phyloP scores from a whole-genome alignment of 2,329 filamentous ascomycete genomes.

The Fusarium sp. region DNA sequence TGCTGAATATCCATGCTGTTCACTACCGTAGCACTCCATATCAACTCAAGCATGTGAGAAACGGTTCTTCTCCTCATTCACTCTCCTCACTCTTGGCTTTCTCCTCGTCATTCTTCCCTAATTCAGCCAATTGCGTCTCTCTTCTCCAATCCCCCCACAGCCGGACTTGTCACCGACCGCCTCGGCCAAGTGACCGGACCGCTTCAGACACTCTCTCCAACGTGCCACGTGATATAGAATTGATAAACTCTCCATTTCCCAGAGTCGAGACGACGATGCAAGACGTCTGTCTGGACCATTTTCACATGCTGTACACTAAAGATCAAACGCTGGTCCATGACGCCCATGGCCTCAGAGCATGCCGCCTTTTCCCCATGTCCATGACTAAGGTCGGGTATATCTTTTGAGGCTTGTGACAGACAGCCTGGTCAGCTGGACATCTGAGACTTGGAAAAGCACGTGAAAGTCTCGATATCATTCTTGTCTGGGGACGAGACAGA shows the following conservation, averaged over 20 bases:
- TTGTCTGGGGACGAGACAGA: conserved; percentile 21
- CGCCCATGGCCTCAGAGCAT: conserved; percentile 20
- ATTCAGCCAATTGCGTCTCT: conserved; percentile 18
- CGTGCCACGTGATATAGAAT: conserved; percentile 25
- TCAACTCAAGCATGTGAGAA: conserved; percentile 28
- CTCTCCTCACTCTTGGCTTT: conserved; percentile 12
- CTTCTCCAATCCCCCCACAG: conserved; percentile 34
- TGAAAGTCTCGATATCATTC: conserved; percentile 26
- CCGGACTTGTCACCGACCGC: conserved; percentile 39
- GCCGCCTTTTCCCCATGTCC: conserved; percentile 33
- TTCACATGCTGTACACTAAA: conserved; percentile 30
- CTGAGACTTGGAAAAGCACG: conserved; percentile 29
- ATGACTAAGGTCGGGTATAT: conserved; percentile 28
- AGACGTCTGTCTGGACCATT: background rate
- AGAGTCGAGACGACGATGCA: background rate
- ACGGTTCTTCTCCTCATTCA: conserved; percentile 8
- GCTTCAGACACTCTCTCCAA: background rate
- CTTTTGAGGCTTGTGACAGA: conserved; percentile 34
- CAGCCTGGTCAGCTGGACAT: conserved; percentile 33
- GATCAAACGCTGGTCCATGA: conserved; percentile 28
- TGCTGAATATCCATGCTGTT: background rate
- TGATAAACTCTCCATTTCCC: background rate
- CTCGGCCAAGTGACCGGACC: conserved; percentile 35
- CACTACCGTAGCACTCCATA: background rate
- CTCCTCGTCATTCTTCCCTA: conserved; percentile 2